Evolutionary conservation across 805 yeast species (phyloP), one percentile per base, ranked within the genome.

Genomic region (Candida tallmaniae): DNA sequence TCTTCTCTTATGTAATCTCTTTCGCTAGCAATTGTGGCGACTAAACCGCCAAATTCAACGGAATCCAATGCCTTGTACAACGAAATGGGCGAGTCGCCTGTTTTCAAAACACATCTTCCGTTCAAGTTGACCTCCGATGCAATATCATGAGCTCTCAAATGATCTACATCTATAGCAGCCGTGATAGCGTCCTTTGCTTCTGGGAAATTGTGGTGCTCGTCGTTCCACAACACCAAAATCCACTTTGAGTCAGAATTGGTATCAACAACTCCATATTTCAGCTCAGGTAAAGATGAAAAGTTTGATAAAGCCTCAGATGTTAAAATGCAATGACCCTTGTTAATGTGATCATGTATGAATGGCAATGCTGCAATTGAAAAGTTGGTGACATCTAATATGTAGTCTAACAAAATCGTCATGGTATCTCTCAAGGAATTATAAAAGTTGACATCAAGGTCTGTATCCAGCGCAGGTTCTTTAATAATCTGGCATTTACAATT

Each of bases 161-260:
- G 49, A 11, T 46, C 37, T 8, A 43, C 48, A 0, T 55, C 60
- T 1, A 59, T 48, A 1, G 68, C 68, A 2, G 52, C 51, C 4
- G 45, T 44, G 23, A 79, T 65, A 3, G 77, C 75, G 9, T 56
- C 52, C 12, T 61, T 63, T 2, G 84, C 84, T 38, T 75, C 73
- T 2, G 68, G 62, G 44, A 70, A 74, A 46, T 76, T 73, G 48
- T 84, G 93, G 44, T 65, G 68, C 47, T 84, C 93, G 50, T 84
- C 94, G 52, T 84, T 84, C 83, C 89, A 84, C n/a, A 82, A 62
- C 15, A 80, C 50, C 21, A 83, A 61, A 27, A 64, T 57, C 60
- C 72, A 78, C 26, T 34, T 31, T 10, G 62, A 38, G 10, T 36
- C 31, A 2, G 65, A 39, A 44, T 70, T 67, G 6, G 14, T 15